These are phyloP conservation scores for Calocybe gambosa DNA, from an alignment of 1,284 basidiomycete species.

Conservation along the genomic window DNA sequence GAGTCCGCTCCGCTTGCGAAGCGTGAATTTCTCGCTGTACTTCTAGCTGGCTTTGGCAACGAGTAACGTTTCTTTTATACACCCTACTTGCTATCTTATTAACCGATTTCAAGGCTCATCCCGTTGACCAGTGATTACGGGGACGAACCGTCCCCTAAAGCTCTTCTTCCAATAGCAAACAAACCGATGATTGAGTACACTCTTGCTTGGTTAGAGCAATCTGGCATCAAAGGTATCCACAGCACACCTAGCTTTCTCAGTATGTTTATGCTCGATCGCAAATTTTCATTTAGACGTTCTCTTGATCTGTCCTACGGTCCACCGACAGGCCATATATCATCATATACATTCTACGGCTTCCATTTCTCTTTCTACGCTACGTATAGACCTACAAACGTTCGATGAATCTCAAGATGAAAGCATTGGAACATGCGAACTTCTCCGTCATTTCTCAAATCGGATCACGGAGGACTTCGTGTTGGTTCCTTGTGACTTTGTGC, in stretches of 20 bases:
- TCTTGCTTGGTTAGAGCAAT: slow-evolving; percentile 81
- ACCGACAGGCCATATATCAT: slow-evolving; percentile 71
- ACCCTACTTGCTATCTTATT: slow-evolving; percentile 9
- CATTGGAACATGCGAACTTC: slow-evolving; percentile 63
- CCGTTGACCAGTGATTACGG: slow-evolving; percentile 71
- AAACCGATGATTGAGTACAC: slow-evolving; percentile 83
- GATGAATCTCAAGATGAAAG: slow-evolving; percentile 63
- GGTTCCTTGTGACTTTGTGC: slow-evolving; percentile 88
- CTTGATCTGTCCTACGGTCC: slow-evolving; percentile 74
- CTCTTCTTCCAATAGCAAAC: slow-evolving; percentile 82
- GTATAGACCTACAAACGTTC: slow-evolving; percentile 69
- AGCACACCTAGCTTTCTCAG: not conserved
- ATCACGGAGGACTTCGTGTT: slow-evolving; percentile 83
- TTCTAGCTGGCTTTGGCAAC: slow-evolving; percentile 83
- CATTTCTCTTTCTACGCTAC: slow-evolving; percentile 53
- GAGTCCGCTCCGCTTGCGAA: slow-evolving; percentile 44
- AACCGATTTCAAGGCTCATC: slow-evolving; percentile 42
- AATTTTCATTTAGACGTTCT: slow-evolving; percentile 64
- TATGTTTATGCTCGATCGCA: not conserved
- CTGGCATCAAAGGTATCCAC: slow-evolving; percentile 66
- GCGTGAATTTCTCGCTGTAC: slow-evolving; percentile 77
- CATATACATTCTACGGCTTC: slow-evolving; percentile 64
- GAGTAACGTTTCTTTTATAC: slow-evolving; percentile 49
- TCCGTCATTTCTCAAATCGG: slow-evolving; percentile 62
- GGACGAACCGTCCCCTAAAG: slow-evolving; percentile 76